Percentiles rank a stretch among this genome's conserved stretches.
phyloP scores from a whole-genome alignment of 176 grass and related monocot genomes.

The Bonia amplexicaulis region DNA sequence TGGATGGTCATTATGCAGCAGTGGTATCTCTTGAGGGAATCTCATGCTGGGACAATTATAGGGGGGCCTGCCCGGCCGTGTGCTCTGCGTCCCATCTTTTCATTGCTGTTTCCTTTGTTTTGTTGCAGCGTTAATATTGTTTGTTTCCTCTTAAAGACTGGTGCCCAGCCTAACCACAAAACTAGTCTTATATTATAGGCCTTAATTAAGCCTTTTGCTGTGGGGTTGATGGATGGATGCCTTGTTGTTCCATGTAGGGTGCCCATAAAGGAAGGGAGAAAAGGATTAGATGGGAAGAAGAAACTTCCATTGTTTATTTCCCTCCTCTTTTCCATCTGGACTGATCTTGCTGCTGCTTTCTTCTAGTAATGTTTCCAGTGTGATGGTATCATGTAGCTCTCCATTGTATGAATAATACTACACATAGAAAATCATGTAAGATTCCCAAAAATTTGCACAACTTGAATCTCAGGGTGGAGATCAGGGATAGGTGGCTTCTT shows the following conservation, averaged over 20 bases:
- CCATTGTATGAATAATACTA: neutral
- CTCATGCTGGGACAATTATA: constrained; percentile 21
- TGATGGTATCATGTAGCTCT: neutral
- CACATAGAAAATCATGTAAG: neutral
- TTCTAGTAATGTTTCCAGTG: neutral
- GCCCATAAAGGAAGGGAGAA: constrained; percentile 26
- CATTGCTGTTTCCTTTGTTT: neutral
- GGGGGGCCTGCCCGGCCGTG: constrained; percentile 1
- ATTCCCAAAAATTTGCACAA: neutral
- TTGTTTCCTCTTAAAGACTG: neutral
- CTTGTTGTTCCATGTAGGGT: constrained; percentile 13
- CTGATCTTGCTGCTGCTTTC: neutral
- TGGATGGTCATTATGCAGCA: neutral
- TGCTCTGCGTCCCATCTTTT: constrained; percentile 17
- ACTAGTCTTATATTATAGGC: neutral
- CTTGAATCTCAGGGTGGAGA: neutral
- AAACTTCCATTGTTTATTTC: neutral
- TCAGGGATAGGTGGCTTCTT: neutral
- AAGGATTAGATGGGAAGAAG: neutral
- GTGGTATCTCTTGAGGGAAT: constrained; percentile 5
- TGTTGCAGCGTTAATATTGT: neutral
- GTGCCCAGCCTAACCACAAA: neutral
- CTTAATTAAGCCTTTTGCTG: neutral
- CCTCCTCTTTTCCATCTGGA: neutral
- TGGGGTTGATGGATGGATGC: constrained; percentile 9